Base-by-base conservation (phyloP, 1,139 yeast species). In the Candida sojae region DNA sequence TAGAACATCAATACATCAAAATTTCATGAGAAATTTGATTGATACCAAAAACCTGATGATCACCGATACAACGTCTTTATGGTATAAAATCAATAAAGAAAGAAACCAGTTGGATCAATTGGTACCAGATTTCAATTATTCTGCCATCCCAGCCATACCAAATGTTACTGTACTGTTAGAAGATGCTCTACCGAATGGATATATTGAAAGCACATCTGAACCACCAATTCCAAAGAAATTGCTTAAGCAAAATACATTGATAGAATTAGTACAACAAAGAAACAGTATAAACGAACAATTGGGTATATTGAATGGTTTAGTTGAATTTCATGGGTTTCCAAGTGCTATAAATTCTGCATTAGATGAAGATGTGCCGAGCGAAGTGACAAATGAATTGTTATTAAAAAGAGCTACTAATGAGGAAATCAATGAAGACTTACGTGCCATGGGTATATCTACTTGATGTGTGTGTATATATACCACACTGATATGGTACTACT, bases 71-170 rank as follows among this genome's bases (percentile, higher is more conserved):
- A 92, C 98, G 1, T 82, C 88, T 43, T 79, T 83, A 56, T 93
- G 99, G 98, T 93, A 93, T 69, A 86, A 88, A 56, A 88, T 92
- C 59, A 92, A 92, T 66, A 83, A 86, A 59, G 99, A 93, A 64
- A 77, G 98, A 56, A 80, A 96, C 55, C 84, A 84, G 47, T 78
- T 91, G 82, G 98, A 92, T 64, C 82, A 84, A 56, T 64, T 86
- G 43, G 91, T 71, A 6, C 75, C 79, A 0, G 79, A 75, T 52
- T 73, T 59, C 56, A 64, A 63, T 43, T 73, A 60, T 54, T 46
- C 68, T 6, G 79, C 79, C 4, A 55, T 70, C 21, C 77, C 75
- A 3, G 61, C 53, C 48, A 60, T 64, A 26, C 66, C 70, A 23
- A 59, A 58, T 48, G 58, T 57, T 35, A 59, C 66, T 17, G 40